phyloP scores from a whole-genome alignment of 768 basidiomycete genomes.

The Lanmaoa pseudosensibilis region DNA sequence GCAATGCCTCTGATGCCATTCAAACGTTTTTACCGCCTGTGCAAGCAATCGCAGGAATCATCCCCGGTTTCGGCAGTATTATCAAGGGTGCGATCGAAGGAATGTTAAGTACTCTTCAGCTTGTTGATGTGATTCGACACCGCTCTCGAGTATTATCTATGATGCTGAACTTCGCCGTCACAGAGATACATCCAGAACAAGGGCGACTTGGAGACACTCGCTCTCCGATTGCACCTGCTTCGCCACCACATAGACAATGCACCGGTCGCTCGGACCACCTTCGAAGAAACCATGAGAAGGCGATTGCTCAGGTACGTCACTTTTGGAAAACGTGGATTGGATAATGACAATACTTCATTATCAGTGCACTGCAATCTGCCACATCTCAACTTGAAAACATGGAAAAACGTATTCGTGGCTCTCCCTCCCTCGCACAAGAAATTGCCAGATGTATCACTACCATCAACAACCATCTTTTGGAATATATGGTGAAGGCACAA shows the following conservation, averaged over 20 bases:
- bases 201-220: neutral
- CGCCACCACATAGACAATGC: neutral
- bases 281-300: neutral
- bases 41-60: neutral
- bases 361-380: neutral
- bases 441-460: neutral
- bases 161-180: neutral
- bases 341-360: neutral
- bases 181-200: constrained; percentile 8
- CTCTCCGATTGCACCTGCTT: neutral
- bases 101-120: neutral
- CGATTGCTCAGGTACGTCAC: neutral
- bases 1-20: neutral
- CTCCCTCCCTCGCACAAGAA: constrained; percentile 3
- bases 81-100: constrained; percentile 3
- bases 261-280: neutral
- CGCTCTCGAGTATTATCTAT: neutral
- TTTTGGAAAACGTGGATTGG: too few relatives aligned
- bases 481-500: neutral
- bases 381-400: neutral
- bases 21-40: constrained; percentile 5
- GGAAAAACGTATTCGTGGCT: neutral
- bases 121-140: constrained; percentile 1
- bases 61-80: neutral
- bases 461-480: neutral